These are phyloP conservation scores for Myxozyma udenii DNA, from an alignment of 805 yeast species.

Conservation along the genomic window DNA sequence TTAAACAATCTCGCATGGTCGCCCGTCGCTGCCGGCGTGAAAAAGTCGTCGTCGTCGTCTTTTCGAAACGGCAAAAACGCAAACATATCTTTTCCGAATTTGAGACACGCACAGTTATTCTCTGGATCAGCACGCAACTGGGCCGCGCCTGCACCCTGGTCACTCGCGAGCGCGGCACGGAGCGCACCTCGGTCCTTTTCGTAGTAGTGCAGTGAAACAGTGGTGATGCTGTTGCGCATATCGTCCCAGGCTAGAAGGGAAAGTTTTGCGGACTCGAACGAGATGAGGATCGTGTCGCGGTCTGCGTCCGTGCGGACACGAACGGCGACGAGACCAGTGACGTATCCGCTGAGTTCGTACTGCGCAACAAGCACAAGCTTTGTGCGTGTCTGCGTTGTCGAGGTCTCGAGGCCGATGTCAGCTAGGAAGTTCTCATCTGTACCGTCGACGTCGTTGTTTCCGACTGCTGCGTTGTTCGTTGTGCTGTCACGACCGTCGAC, in stretches of 20 bases:
- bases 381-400: slow-evolving; percentile 29
- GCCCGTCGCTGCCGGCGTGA: background rate
- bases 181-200: slow-evolving; percentile 54
- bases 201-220: slow-evolving; percentile 81
- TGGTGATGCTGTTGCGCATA: slow-evolving; percentile 51
- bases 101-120: slow-evolving; percentile 47
- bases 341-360: slow-evolving; percentile 65
- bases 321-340: slow-evolving; percentile 52
- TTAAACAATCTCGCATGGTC: slow-evolving; percentile 40
- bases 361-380: slow-evolving; percentile 54
- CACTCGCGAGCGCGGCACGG: slow-evolving; percentile 7
- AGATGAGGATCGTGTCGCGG: slow-evolving; percentile 59
- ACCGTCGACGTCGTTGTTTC: slow-evolving; percentile 4
- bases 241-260: slow-evolving; percentile 73
- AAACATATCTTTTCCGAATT: slow-evolving; percentile 59
- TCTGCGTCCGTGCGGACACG: slow-evolving; percentile 9
- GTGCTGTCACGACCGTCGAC: slow-evolving; percentile 15
- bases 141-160: slow-evolving; percentile 39
- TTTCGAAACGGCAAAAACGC: slow-evolving; percentile 66
- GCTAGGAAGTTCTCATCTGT: slow-evolving; percentile 25
- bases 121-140: slow-evolving; percentile 61
- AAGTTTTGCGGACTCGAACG: slow-evolving; percentile 73
- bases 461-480: background rate
- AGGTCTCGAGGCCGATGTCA: slow-evolving; percentile 32
- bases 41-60: slow-evolving; percentile 37